These are phyloP conservation scores for Plasmodium blacklocki DNA, from an alignment of 169 alveolate species.

Conservation along the genomic window DNA sequence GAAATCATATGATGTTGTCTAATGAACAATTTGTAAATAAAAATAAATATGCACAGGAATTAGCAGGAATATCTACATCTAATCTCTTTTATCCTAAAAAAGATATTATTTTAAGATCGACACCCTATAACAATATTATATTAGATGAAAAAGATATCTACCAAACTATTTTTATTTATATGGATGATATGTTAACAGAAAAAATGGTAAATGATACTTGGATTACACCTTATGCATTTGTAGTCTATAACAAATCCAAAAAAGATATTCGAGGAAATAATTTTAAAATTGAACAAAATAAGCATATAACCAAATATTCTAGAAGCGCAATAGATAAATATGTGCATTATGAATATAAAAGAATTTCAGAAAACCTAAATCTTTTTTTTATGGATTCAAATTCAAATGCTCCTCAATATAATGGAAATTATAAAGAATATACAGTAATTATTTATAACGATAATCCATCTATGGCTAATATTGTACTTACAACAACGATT, in stretches of 20 bases:
- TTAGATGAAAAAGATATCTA: constrained; percentile 56
- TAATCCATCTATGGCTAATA: constrained; percentile 68
- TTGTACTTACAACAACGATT: constrained; percentile 41
- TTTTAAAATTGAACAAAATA: constrained; percentile 20
- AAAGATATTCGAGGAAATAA: neutral
- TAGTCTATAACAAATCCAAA: neutral
- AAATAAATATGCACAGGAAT: constrained; percentile 47
- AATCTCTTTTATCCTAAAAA: constrained; percentile 50
- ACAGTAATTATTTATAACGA: constrained; percentile 50
- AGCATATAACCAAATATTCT: constrained; percentile 20
- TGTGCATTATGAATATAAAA: constrained; percentile 36
- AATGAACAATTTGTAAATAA: constrained; percentile 22
- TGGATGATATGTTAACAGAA: constrained; percentile 51
- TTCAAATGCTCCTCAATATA: constrained; percentile 8
- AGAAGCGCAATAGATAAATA: constrained; percentile 42
- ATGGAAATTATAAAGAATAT: constrained; percentile 23
- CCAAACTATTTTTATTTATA: constrained; percentile 1
- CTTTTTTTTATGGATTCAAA: neutral
- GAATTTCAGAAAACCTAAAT: neutral
- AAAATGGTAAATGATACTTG: constrained; percentile 30
- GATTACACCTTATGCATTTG: constrained; percentile 42
- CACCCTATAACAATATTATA: constrained; percentile 50
- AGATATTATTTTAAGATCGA: constrained; percentile 16
- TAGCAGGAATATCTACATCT: constrained; percentile 29
- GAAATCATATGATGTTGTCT: constrained; percentile 7